Percentiles rank a stretch among this genome's conserved stretches.
Evolutionary conservation across 2,329 filamentous ascomycete species (phyloP).

Genomic region (Ceratocystis alfenasii): DNA sequence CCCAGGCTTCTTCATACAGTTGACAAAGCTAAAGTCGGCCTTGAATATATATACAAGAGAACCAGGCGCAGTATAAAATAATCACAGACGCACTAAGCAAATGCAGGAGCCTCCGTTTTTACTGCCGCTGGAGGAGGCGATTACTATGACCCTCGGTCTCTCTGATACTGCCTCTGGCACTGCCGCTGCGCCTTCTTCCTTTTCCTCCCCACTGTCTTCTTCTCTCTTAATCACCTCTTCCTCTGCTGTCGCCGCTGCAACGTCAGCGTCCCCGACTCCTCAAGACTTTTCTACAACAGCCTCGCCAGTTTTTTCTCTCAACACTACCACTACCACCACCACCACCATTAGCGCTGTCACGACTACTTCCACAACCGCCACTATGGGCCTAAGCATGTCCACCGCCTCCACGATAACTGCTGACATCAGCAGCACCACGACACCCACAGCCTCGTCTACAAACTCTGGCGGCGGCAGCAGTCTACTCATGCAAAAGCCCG

Average conservation of each 20-base stretch:
- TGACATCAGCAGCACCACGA: slow-evolving; percentile 24
- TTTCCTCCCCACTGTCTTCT: slow-evolving; percentile 8
- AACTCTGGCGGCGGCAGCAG: slow-evolving; percentile 23
- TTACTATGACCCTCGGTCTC: slow-evolving; percentile 8
- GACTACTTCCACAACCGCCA: slow-evolving; percentile 15
- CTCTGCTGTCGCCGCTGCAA: background rate
- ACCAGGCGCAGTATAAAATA: background rate
- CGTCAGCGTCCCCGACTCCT: background rate
- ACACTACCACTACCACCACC: slow-evolving; percentile 5
- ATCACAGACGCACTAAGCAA: background rate
- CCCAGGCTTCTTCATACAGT: background rate
- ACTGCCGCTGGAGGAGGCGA: slow-evolving; percentile 9
- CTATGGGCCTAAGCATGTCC: slow-evolving; percentile 27
- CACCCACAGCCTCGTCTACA: slow-evolving; percentile 12
- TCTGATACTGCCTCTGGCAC: slow-evolving; percentile 15
- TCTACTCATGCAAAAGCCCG: slow-evolving; percentile 30
- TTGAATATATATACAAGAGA: too few species aligned
- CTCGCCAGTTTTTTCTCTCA: slow-evolving; percentile 18
- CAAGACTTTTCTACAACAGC: background rate
- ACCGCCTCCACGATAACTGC: slow-evolving; percentile 27
- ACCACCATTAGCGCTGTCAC: too few species aligned
- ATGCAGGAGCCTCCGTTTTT: slow-evolving; percentile 16
- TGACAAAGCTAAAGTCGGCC: too few species aligned
- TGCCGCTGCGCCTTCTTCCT: slow-evolving; percentile 8
- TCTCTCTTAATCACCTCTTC: background rate